Evolutionary conservation across 106 monocot species (phyloP), one percentile per base, ranked within the genome.

Genomic region (Apostasia shenzhenica): DNA sequence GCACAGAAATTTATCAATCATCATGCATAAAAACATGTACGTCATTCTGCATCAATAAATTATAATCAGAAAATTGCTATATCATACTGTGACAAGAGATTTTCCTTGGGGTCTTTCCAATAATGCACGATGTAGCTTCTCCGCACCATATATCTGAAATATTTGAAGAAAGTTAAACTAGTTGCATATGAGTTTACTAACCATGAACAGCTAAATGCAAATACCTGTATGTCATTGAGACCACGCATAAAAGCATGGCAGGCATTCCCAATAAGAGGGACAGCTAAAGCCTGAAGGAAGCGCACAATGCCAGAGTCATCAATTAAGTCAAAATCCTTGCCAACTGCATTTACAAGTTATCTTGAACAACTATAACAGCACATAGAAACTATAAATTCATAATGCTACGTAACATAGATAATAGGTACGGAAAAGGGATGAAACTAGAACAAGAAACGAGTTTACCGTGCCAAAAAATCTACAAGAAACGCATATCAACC

Each of bases 221-320:
- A 13, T 83, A 94, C 87, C 94, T 88, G 83, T 58, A 91, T 71
- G 68, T 70, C 55, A 67, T 88, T 94, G 40, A 94, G 80, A 8
- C 94, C 94, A 76, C 88, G 94, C 94, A 94, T 91, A 76, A 94
- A 94, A 38, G 79, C 83, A 81, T 94, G 82, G 61, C 94, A 91
- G 7, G 79, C 91, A 81, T 78, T 88, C 12, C 94, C 91, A 70
- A 94, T 83, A 40, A 94, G 42, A 55, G 94, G 94, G 52, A 91
- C 83, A 13, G 88, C 88, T 14, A 94, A 57, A 70, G 85, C 80
- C 73, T 88, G 91, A 54, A 91, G 83, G 58, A 88, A 60, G 6
- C 79, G 83, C 57, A 85, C 58, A 12, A 88, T 61, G 0, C 76
- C 11, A 11, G 94, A 88, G 42, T 83, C 91, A 68, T 83, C 87